These are phyloP conservation scores for Skeletonema grethae DNA, from an alignment of 108 stramenopile genomes.

Conservation along the genomic window DNA sequence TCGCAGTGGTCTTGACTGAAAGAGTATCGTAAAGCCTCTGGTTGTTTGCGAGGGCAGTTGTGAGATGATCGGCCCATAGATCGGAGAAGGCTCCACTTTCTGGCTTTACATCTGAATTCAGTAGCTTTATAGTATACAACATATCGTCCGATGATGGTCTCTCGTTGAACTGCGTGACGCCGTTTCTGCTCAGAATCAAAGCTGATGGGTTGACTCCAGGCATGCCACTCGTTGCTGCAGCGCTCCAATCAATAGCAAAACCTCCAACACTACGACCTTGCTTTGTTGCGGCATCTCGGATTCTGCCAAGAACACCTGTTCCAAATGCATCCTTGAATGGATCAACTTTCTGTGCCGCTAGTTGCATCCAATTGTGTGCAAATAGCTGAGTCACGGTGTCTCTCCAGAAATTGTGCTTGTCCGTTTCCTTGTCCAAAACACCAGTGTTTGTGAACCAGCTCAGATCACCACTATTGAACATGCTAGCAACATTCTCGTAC, in stretches of 20 bases:
- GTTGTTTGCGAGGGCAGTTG: conserved; percentile 21
- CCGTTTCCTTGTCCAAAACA: conserved; percentile 42
- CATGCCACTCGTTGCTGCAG: conserved; percentile 23
- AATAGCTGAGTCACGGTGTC: conserved; percentile 52
- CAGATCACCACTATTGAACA: not conserved
- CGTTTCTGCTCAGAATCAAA: conserved; percentile 23
- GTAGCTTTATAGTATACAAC: conserved; percentile 33
- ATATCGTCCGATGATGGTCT: conserved; percentile 36
- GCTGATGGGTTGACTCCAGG: conserved; percentile 29
- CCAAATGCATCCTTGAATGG: conserved; percentile 16
- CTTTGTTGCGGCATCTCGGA: conserved; percentile 41
- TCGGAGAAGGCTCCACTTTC: conserved; percentile 54
- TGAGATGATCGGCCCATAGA: conserved; percentile 41
- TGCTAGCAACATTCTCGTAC: not conserved
- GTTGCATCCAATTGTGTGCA: conserved; percentile 59
- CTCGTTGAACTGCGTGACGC: conserved; percentile 29
- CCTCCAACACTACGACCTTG: conserved; percentile 23
- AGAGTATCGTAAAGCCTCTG: conserved; percentile 26
- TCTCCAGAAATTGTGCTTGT: conserved; percentile 26
- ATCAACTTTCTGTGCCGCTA: conserved; percentile 49
- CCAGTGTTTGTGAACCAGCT: conserved; percentile 49
- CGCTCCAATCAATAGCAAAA: conserved; percentile 46
- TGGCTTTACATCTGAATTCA: conserved; percentile 48
- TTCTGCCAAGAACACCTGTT: conserved; percentile 60
- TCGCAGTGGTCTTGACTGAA: not conserved